Base-by-base conservation (phyloP, 2,329 filamentous ascomycete genomes). In the Aureobasidium subglaciale region DNA sequence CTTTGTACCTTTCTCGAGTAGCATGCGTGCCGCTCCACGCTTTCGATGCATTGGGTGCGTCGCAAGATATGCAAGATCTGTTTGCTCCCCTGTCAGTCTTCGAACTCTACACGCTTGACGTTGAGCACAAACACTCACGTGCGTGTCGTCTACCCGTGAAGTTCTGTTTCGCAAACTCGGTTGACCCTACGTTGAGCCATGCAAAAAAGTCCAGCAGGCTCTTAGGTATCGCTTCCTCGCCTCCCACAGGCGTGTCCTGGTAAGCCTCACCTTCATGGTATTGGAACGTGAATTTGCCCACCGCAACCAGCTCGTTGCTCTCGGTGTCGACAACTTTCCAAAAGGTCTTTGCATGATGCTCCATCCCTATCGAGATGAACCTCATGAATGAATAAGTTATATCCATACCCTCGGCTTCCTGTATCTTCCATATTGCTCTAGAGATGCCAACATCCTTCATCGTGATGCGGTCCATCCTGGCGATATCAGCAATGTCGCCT, bases 1-100 rank as follows among this genome's bases (percentile, higher is more conserved):
- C 7, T 67, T 59, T 13, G 70, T 41, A 3, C 70, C 72, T 67
- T 67, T 70, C 16, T 68, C 58, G 25, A 75, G 45, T 18, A 75
- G 57, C 57, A 74, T 60, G 9, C 46, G 65, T 3, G 63, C 73
- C 5, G 72, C 73, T 1, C 73, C 73, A 11, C 68, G 67, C 0
- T 67, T 60, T 27, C 71, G 70, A n/a, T 74, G 65, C 2, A 67
- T 61, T 0, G 72, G 72, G 57, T 69, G 65, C 20, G 71, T 74
- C 9, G 60, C 58, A 20, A 70, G 59, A 22, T 67, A 60, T 11
- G 52, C 30, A 8, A 67, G 60, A 24, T 63, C 64, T 65, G 48
- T 40, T 10, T 10, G 4, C 8, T 1, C 13, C 20, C 2, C 13
- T 9, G 35, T 41, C 27, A 38, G 37, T 41, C 1, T 29, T 13